These are phyloP conservation scores for Nephelium lappaceum DNA, from an alignment of 345 rosid species.

Conservation along the genomic window DNA sequence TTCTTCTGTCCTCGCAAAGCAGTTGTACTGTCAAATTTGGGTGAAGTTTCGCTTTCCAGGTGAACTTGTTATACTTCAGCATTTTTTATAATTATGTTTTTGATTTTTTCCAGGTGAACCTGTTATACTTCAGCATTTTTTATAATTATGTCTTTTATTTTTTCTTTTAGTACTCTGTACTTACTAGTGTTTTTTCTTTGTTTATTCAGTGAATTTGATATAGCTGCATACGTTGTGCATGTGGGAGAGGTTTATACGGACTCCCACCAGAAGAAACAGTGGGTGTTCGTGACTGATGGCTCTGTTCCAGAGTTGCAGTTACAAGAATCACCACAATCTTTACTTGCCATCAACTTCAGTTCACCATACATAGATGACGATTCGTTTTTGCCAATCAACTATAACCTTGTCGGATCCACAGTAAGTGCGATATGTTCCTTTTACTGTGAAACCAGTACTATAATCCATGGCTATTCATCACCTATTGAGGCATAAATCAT, in stretches of 20 bases:
- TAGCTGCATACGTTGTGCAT: slow-evolving; percentile 66
- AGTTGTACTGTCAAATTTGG: slow-evolving; percentile 56
- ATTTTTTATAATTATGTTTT: background rate
- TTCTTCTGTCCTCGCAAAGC: slow-evolving; percentile 82
- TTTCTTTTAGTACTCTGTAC: slow-evolving; percentile 29
- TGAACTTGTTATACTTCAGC: slow-evolving; percentile 23
- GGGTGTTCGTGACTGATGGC: slow-evolving; percentile 89
- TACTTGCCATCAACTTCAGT: slow-evolving; percentile 87
- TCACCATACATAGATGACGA: slow-evolving; percentile 49
- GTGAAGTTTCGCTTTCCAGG: slow-evolving; percentile 83
- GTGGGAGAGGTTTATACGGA: slow-evolving; percentile 70
- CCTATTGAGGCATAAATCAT: background rate
- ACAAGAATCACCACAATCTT: slow-evolving; percentile 51
- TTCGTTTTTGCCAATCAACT: slow-evolving; percentile 55
- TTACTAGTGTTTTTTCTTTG: slow-evolving; percentile 3
- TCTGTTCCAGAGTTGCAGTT: slow-evolving; percentile 41
- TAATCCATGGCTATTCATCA: background rate
- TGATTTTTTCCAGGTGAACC: slow-evolving; percentile 56
- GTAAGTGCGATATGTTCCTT: slow-evolving; percentile 48
- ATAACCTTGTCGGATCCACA: slow-evolving; percentile 76
- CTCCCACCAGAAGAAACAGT: slow-evolving; percentile 71
- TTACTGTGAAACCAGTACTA: background rate
- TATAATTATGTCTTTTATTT: background rate
- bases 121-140: slow-evolving; percentile 5
- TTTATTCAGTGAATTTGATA: slow-evolving; percentile 78